Percentiles rank a stretch among this genome's conserved stretches.
phyloP scores from a whole-genome alignment of 2,329 filamentous ascomycete genomes.

The Paraphoma sp. region DNA sequence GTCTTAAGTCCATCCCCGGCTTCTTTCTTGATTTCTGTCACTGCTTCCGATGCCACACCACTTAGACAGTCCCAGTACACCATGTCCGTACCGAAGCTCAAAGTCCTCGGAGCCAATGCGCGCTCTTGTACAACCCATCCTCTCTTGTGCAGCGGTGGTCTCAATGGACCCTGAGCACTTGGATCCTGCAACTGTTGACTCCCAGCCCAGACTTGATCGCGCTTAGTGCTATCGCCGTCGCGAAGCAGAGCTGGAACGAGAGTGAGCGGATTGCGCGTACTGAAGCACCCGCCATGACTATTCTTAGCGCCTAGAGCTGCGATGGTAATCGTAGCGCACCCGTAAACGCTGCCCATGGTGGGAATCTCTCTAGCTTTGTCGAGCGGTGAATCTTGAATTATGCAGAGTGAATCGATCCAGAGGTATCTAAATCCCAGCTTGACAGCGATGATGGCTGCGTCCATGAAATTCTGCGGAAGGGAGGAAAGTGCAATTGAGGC shows the following conservation, averaged over 20 bases:
- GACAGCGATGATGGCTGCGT: not conserved
- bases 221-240: not conserved
- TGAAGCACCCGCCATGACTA: not conserved
- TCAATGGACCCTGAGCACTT: too few species aligned
- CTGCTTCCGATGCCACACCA: too few species aligned
- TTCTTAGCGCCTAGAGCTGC: not conserved
- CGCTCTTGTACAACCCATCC: not conserved
- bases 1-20: too few species aligned
- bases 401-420: not conserved
- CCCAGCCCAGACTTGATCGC: not conserved
- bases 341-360: not conserved
- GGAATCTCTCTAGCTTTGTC: not conserved
- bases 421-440: not conserved
- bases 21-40: too few species aligned
- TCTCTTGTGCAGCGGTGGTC: not conserved
- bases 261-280: not conserved
- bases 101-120: not conserved
- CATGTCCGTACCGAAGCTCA: not conserved
- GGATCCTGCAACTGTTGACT: not conserved
- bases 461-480: not conserved
- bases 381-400: not conserved
- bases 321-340: not conserved
- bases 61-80: not conserved
- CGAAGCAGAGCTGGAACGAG: not conserved
- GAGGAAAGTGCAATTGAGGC: not conserved